Evolutionary conservation across 768 basidiomycete genomes (phyloP).

Genomic region (Pleurotus tuber-regium): DNA sequence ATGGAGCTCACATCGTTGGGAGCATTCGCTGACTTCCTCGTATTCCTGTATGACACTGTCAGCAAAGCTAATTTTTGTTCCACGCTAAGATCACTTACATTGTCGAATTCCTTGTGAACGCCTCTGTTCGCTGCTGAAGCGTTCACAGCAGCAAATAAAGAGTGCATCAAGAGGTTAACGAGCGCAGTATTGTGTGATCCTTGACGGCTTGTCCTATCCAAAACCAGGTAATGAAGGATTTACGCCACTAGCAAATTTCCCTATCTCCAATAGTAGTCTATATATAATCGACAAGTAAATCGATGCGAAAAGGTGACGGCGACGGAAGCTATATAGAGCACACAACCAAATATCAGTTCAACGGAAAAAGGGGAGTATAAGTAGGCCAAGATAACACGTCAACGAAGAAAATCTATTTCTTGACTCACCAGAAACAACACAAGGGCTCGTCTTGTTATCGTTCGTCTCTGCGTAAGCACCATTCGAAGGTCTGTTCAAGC

Average conservation of each 20-base stretch:
- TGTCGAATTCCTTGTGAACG: conserved; percentile 88
- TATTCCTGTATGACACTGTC: conserved; percentile 74
- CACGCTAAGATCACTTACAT: conserved; percentile 41
- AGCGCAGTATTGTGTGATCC: conserved; percentile 80
- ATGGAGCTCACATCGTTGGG: conserved; percentile 78
- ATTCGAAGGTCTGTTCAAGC: conserved; percentile 51
- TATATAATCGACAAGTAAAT: conserved; percentile 86
- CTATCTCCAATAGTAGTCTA: conserved; percentile 69
- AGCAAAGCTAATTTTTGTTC: background rate
- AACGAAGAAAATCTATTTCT: conserved; percentile 9
- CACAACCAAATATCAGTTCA: conserved; percentile 53
- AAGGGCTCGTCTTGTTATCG: conserved; percentile 62
- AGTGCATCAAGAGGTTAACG: conserved; percentile 82
- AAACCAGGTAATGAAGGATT: conserved; percentile 5
- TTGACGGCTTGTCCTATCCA: conserved; percentile 74
- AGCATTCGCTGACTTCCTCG: conserved; percentile 82
- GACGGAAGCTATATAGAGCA: conserved; percentile 31
- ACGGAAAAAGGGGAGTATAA: background rate
- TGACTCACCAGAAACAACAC: conserved; percentile 23
- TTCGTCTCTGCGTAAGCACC: conserved; percentile 84
- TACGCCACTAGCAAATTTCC: conserved; percentile 15
- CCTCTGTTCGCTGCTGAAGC: conserved; percentile 81
- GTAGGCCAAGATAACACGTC: background rate
- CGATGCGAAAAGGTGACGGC: conserved; percentile 50
- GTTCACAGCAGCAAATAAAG: conserved; percentile 84